phyloP scores from a whole-genome alignment of 495 filamentous ascomycete species.

The Podospora didyma region DNA sequence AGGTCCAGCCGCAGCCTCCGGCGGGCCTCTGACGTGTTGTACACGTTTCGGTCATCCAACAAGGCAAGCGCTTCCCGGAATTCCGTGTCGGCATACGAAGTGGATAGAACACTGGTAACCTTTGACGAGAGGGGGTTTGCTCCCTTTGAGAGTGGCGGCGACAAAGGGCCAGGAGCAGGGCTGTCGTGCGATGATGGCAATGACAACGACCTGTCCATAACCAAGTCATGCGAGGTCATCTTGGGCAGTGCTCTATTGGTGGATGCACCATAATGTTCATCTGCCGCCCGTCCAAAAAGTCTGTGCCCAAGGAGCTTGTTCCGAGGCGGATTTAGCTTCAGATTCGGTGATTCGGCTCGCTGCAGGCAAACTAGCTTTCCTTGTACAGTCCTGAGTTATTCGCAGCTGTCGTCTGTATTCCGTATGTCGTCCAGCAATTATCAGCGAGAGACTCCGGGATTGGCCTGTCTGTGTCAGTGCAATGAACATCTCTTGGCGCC shows the following conservation, averaged over 20 bases:
- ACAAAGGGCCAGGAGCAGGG: constrained; percentile 9
- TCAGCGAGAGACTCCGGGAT: no score
- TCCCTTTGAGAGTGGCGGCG: constrained; percentile 12
- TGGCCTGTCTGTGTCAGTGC: no score
- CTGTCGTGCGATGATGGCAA: constrained; percentile 6
- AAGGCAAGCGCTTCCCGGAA: constrained; percentile 81
- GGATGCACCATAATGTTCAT: neutral
- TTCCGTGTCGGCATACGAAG: constrained; percentile 88
- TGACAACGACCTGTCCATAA: neutral
- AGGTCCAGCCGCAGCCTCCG: constrained; percentile 78
- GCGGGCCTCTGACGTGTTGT: constrained; percentile 76
- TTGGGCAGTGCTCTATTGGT: neutral
- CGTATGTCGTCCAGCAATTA: no score
- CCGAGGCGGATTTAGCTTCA: no score
- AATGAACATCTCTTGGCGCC: no score
- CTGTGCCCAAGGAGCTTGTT: neutral
- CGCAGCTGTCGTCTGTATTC: no score
- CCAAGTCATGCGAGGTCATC: constrained; percentile 4
- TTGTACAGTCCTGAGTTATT: no score
- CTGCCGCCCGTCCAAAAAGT: neutral
- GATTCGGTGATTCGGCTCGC: no score
- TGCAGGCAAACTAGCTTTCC: no score
- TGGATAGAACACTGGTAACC: constrained; percentile 79
- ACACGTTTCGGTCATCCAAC: constrained; percentile 64
- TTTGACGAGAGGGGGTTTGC: constrained; percentile 44